Percentiles rank a stretch among this genome's conserved stretches.
These are phyloP conservation scores for Bruguiera parviflora DNA, from an alignment of 345 rosid genomes.

Conservation along the genomic window DNA sequence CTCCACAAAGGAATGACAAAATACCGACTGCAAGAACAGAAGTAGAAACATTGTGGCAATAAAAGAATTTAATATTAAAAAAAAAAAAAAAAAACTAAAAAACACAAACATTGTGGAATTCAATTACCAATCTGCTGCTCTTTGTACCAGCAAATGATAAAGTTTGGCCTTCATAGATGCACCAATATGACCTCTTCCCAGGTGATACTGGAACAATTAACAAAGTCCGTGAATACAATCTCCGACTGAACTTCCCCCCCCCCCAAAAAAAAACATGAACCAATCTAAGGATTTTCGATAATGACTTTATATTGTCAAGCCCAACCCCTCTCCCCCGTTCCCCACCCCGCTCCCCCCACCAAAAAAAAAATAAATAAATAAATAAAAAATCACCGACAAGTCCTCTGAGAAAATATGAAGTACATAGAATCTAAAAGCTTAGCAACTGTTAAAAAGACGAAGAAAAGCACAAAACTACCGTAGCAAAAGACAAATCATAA, in stretches of 20 bases:
- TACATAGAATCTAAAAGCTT: neutral
- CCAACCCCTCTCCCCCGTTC: too few species aligned
- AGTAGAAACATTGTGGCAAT: constrained; percentile 4
- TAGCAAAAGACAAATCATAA: neutral
- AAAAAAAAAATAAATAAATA: too few species aligned
- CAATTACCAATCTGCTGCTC: constrained; percentile 76
- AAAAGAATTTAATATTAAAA: neutral
- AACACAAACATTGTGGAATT: constrained; percentile 14
- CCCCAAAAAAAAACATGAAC: too few species aligned
- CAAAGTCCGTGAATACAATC: too few species aligned
- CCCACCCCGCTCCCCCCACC: too few species aligned
- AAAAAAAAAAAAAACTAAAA: neutral
- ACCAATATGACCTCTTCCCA: constrained; percentile 90
- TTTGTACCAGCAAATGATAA: constrained; percentile 65
- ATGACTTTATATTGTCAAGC: neutral
- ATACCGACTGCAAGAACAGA: constrained; percentile 56
- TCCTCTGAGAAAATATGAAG: too few species aligned
- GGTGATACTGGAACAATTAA: constrained; percentile 55
- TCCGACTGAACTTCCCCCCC: too few species aligned
- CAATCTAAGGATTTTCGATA: neutral
- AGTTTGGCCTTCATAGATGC: constrained; percentile 67
- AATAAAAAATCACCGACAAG: too few species aligned
- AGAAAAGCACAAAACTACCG: neutral
- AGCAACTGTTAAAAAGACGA: neutral
- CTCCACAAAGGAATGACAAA: constrained; percentile 89